These are phyloP conservation scores for Sanghuangporus weigelae DNA, from an alignment of 1,284 basidiomycete species.

Conservation along the genomic window DNA sequence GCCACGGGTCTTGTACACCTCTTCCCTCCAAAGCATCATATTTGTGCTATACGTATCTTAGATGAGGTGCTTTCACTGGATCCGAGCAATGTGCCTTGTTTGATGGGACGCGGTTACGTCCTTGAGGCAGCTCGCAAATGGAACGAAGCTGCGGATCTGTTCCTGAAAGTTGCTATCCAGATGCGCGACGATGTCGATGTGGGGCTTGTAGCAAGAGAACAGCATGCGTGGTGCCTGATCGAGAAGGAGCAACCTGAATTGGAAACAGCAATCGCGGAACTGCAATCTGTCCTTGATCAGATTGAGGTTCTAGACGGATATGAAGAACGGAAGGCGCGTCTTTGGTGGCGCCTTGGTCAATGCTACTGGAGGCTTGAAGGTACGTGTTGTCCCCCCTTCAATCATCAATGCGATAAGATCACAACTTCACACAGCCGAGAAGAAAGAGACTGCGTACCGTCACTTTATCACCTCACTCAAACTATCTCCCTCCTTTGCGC, in stretches of 20 bases:
- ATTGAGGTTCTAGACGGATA: constrained; percentile 52
- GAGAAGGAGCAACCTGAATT: constrained; percentile 47
- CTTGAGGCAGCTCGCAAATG: constrained; percentile 63
- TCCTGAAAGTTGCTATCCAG: constrained; percentile 46
- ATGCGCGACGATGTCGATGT: constrained; percentile 42
- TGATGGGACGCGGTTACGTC: constrained; percentile 77
- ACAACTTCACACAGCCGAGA: constrained; percentile 28
- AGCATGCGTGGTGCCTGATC: constrained; percentile 82
- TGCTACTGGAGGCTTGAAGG: constrained; percentile 76
- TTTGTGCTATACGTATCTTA: constrained; percentile 69
- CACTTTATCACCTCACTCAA: constrained; percentile 84
- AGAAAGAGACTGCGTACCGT: constrained; percentile 64
- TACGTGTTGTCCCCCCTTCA: constrained; percentile 30
- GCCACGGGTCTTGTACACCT: constrained; percentile 78
- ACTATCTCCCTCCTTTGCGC: constrained; percentile 72
- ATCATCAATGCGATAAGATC: neutral
- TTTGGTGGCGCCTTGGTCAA: constrained; percentile 80
- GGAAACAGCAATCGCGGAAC: constrained; percentile 42
- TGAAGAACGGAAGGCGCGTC: constrained; percentile 63
- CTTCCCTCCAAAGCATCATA: constrained; percentile 88
- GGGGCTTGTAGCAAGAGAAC: constrained; percentile 73
- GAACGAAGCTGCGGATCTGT: constrained; percentile 62
- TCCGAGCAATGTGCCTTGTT: constrained; percentile 57
- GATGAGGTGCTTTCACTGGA: constrained; percentile 64
- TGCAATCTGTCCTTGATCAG: constrained; percentile 55